Conservation (phyloP, 2,329 filamentous ascomycete species). For the Gaeumannomyces sp. region DNA sequence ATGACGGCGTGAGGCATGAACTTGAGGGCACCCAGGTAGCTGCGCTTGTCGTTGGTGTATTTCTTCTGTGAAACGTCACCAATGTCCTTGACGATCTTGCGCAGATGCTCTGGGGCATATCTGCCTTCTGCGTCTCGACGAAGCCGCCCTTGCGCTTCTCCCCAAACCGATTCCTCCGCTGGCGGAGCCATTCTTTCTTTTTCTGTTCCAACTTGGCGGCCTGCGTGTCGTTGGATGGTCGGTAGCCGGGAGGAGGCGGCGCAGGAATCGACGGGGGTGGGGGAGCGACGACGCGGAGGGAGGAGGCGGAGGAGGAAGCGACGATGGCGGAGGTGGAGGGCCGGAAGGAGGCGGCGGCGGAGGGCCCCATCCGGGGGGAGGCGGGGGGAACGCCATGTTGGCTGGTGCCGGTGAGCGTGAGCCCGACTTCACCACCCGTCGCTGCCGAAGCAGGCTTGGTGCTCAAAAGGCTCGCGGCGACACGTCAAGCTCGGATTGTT, state of each 20-base stretch:
- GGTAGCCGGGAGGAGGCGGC: constrained; percentile 81
- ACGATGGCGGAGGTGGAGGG: constrained; percentile 47
- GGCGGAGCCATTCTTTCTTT: constrained; percentile 97
- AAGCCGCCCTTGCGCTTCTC: constrained; percentile 97
- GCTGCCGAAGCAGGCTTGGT: constrained; percentile 4
- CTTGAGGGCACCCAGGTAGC: constrained; percentile 93
- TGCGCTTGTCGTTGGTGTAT: constrained; percentile 97
- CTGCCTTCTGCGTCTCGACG: constrained; percentile 95
- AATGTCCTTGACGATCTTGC: constrained; percentile 97
- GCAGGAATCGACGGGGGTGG: constrained; percentile 51
- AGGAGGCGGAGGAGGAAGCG: constrained; percentile 36
- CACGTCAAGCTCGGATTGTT: background rate
- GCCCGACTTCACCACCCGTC: constrained; percentile 10
- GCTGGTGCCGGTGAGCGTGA: constrained; percentile 30
- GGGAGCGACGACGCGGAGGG: constrained; percentile 38
- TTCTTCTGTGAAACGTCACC: constrained; percentile 99
- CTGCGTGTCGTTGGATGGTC: constrained; percentile 72
- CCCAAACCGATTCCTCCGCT: constrained; percentile 85
- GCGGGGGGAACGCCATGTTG: constrained; percentile 34
- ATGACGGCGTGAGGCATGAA: constrained; percentile 99
- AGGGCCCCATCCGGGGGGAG: constrained; percentile 51
- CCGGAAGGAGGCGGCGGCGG: constrained; percentile 33
- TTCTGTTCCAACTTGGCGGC: constrained; percentile 95
- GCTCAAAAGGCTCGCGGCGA: background rate
- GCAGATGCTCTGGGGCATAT: constrained; percentile 98